These are phyloP conservation scores for Arthonia radiata DNA, from an alignment of 495 filamentous ascomycete genomes.

Conservation along the genomic window DNA sequence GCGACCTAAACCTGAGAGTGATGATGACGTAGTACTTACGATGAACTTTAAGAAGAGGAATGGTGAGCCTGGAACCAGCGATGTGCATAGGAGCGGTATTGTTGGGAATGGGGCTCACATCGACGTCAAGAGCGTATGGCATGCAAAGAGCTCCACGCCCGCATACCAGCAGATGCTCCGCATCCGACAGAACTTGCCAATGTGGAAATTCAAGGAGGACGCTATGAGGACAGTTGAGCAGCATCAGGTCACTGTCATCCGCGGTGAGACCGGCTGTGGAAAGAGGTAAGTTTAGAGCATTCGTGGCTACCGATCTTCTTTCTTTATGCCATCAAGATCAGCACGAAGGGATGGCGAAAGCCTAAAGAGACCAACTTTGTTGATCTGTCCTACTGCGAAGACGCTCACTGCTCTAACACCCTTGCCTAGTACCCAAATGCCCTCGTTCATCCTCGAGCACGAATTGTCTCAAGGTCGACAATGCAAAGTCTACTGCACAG, in stretches of 20 bases:
- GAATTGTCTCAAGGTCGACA: constrained; percentile 52
- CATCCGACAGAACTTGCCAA: constrained; percentile 50
- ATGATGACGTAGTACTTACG: constrained; percentile 51
- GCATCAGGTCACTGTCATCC: constrained; percentile 69
- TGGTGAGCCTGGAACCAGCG: constrained; percentile 2
- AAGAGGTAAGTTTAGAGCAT: too few relatives aligned
- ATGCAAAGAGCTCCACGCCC: constrained; percentile 34
- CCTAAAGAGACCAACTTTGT: too few relatives aligned
- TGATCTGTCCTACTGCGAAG: too few relatives aligned
- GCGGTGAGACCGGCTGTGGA: constrained; percentile 76
- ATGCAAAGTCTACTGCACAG: constrained; percentile 87
- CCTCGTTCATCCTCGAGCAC: constrained; percentile 72
- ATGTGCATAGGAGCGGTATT: not conserved
- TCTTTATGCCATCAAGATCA: not conserved
- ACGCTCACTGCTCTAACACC: too few relatives aligned
- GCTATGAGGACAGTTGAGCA: constrained; percentile 46
- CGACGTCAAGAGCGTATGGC: constrained; percentile 39
- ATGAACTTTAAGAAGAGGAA: constrained; percentile 39
- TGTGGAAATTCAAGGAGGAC: constrained; percentile 60
- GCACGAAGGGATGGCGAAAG: too few relatives aligned
- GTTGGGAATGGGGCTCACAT: not conserved
- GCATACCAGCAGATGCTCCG: constrained; percentile 31
- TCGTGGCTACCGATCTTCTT: not conserved
- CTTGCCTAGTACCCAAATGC: constrained; percentile 90
- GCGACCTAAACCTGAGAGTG: constrained; percentile 25